Base-by-base conservation (phyloP, 768 basidiomycete genomes). In the Boletus reticulatus region DNA sequence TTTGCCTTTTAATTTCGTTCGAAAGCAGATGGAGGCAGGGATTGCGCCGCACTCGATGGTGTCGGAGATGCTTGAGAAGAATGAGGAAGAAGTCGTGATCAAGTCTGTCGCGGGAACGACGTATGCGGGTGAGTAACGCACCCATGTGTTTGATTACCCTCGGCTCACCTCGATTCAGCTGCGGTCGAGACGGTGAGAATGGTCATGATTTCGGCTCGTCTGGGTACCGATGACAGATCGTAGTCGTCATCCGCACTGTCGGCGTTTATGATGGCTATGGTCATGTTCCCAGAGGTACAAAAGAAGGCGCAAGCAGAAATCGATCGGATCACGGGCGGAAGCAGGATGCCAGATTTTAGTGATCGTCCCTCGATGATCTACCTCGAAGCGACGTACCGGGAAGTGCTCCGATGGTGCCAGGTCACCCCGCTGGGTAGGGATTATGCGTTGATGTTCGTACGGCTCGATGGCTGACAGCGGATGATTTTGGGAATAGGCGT, bases 61-160 rank as follows among this genome's bases (percentile, higher is more conserved):
- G 11, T 57, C 55, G 9, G 60, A 64, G 50, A 54, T 65, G 62
- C 14, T 68, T 17, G 63, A 69, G 55, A 55, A 50, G 11, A 61
- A 65, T 1, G 66, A 58, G 38, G 68, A 74, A 34, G 68, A 67
- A 38, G 51, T 43, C 4, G 58, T 60, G 4, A 70, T 71, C 48
- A 67, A 67, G 53, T 65, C 60, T n/a, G 65, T 72, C 24, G 69
- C 67, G 6, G 71, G 68, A 1, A 68, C 66, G 1, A 67, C 63
- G 3, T 71, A 73, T 49, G 66, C 63, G 6, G 68, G 74, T 73
- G 46, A 48, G 59, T 39, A 19, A 12, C 19, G 29, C 12, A 12
- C 2, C 29, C 3, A 16, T 16, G 34, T 5, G 17, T 9, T 43
- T 4, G n/a, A 20, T 37, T 20, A n/a, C 4, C n/a, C 4, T 36